Evolutionary conservation across 1,284 basidiomycete genomes (phyloP).

Genomic region (Ustilago crameri): DNA sequence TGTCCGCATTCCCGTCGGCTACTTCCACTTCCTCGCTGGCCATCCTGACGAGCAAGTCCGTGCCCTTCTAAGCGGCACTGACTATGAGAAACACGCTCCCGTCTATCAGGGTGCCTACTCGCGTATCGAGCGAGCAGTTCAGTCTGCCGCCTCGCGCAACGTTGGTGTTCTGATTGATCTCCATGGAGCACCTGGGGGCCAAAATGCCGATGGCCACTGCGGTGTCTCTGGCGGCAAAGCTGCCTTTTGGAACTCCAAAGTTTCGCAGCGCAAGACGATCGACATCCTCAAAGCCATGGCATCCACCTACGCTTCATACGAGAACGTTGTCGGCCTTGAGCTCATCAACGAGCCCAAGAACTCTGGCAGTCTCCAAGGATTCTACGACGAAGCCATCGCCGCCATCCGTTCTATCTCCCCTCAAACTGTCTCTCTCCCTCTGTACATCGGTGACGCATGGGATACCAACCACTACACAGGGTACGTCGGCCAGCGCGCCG

Average conservation of each 20-base stretch:
- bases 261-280: conserved; percentile 70
- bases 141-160: conserved; percentile 74
- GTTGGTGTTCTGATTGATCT: conserved; percentile 81
- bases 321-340: conserved; percentile 82
- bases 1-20: conserved; percentile 80
- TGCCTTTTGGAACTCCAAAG: conserved; percentile 65
- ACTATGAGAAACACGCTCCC: conserved; percentile 74
- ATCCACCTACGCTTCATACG: conserved; percentile 68
- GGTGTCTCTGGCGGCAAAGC: conserved; percentile 45
- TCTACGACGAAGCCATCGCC: conserved; percentile 72
- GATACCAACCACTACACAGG: conserved; percentile 76
- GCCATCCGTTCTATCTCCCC: conserved; percentile 71
- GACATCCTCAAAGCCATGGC: conserved; percentile 74
- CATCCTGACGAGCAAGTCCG: conserved; percentile 74
- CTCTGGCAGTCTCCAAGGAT: conserved; percentile 44
- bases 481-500: conserved; percentile 69
- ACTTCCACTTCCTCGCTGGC: conserved; percentile 80
- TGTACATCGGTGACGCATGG: conserved; percentile 83
- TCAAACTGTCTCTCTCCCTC: conserved; percentile 43
- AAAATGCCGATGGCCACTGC: conserved; percentile 70
- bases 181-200: conserved; percentile 75
- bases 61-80: conserved; percentile 76
- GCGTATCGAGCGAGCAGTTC: conserved; percentile 77
- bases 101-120: conserved; percentile 80
- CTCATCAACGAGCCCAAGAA: conserved; percentile 84